A percentile compares a stretch with the other conserved stretches of the same genome.
Conservation (phyloP, 2,329 filamentous ascomycete species). For the Botryotinia narcissicola region DNA sequence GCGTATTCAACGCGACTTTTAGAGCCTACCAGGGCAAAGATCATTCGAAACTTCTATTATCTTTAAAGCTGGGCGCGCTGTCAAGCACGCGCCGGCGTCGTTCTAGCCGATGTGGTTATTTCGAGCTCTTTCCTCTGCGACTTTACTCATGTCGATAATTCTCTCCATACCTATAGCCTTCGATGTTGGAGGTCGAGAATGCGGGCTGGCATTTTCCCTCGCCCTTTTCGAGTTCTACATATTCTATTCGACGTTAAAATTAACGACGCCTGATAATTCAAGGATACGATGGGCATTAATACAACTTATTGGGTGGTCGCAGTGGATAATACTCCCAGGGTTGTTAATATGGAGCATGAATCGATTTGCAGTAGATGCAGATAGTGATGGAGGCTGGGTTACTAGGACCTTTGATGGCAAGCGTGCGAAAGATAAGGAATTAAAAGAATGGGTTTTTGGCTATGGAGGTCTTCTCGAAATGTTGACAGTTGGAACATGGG, state of each 20-base stretch:
- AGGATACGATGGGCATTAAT: constrained; percentile 71
- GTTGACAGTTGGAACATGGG: constrained; percentile 81
- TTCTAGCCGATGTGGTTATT: constrained; percentile 76
- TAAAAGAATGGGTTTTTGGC: constrained; percentile 87
- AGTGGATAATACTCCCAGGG: constrained; percentile 82
- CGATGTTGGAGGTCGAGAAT: constrained; percentile 93
- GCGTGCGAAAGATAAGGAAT: constrained; percentile 61
- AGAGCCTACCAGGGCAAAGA: constrained; percentile 4
- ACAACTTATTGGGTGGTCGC: constrained; percentile 67
- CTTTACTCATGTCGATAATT: constrained; percentile 89
- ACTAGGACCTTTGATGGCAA: constrained; percentile 72
- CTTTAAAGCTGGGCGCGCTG: constrained; percentile 41
- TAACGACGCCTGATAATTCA: constrained; percentile 76
- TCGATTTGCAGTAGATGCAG: constrained; percentile 90
- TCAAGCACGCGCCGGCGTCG: constrained; percentile 48
- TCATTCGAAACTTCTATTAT: constrained; percentile 3
- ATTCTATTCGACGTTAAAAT: constrained; percentile 74
- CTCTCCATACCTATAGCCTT: constrained; percentile 96
- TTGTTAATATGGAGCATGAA: constrained; percentile 94
- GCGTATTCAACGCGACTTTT: not conserved
- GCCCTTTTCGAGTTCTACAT: constrained; percentile 89
- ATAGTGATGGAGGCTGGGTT: constrained; percentile 70
- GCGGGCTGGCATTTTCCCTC: constrained; percentile 90
- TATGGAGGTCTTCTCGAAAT: constrained; percentile 77
- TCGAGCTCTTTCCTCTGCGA: constrained; percentile 71